Conservation (phyloP, 2,329 filamentous ascomycete genomes). For the Alternaria sp. region DNA sequence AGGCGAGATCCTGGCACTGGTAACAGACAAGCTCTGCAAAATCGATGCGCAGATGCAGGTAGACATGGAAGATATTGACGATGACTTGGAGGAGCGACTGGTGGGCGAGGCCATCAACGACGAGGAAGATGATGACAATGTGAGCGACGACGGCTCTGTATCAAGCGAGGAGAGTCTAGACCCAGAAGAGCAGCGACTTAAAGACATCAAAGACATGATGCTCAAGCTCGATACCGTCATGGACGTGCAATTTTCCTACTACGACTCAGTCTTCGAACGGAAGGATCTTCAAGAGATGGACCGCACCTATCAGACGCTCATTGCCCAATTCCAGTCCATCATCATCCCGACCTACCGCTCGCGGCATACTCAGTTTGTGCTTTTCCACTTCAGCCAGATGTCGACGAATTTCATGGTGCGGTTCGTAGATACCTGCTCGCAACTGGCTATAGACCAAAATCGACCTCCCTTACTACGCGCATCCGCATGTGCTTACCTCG, state of each 20-base stretch:
- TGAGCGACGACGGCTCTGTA: constrained; percentile 75
- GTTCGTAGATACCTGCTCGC: constrained; percentile 80
- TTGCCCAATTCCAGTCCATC: constrained; percentile 85
- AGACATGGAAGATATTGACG: constrained; percentile 90
- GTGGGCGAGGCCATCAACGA: constrained; percentile 63
- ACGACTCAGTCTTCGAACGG: constrained; percentile 74
- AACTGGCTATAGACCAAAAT: constrained; percentile 72
- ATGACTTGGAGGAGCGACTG: constrained; percentile 80
- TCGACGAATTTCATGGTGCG: constrained; percentile 79
- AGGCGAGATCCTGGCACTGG: constrained; percentile 80
- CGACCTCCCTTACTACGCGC: constrained; percentile 76
- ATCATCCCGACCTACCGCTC: constrained; percentile 92
- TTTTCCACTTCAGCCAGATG: constrained; percentile 93
- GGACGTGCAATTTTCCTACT: constrained; percentile 85
- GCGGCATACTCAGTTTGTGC: constrained; percentile 90
- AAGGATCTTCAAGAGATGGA: constrained; percentile 72
- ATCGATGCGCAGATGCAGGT: constrained; percentile 96
- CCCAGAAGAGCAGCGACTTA: constrained; percentile 68
- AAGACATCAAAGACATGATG: constrained; percentile 79
- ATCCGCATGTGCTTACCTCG: constrained; percentile 88
- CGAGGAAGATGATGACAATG: constrained; percentile 60
- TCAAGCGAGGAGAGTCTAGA: constrained; percentile 69
- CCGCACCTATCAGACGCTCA: constrained; percentile 77
- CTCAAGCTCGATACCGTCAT: constrained; percentile 91
- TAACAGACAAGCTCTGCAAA: constrained; percentile 87